Evolutionary conservation across 768 basidiomycete genomes (phyloP).

Genomic region (Boletus insuetus): DNA sequence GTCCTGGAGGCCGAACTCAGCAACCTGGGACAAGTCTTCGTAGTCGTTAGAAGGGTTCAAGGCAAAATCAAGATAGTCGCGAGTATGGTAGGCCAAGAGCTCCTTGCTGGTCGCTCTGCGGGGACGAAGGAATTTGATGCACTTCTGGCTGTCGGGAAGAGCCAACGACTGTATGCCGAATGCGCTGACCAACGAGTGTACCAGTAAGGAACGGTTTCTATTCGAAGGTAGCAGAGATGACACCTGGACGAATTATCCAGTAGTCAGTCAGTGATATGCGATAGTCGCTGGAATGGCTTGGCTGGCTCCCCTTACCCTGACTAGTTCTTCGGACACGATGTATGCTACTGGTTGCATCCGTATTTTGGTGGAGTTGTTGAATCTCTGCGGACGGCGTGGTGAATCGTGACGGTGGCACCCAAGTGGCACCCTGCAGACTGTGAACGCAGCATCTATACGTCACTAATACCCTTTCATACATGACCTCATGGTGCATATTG

Average conservation of each 20-base stretch:
- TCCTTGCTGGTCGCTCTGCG: slow-evolving; percentile 52
- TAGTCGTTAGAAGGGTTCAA: slow-evolving; percentile 36
- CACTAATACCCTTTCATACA: neutral
- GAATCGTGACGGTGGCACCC: too few species aligned
- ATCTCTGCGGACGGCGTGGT: too few species aligned
- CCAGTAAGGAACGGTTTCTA: slow-evolving; percentile 57
- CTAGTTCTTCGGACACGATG: slow-evolving; percentile 56
- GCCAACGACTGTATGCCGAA: slow-evolving; percentile 45
- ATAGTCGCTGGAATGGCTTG: neutral
- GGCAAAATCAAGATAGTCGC: slow-evolving; percentile 65
- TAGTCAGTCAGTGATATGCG: neutral
- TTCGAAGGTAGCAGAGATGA: slow-evolving; percentile 69
- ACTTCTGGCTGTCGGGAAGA: slow-evolving; percentile 20
- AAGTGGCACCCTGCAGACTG: too few species aligned
- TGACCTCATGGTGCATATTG: too few species aligned
- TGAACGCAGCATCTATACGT: neutral
- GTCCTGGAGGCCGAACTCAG: slow-evolving; percentile 60
- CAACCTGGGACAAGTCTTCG: slow-evolving; percentile 13
- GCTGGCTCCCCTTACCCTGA: slow-evolving; percentile 37
- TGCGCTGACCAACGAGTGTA: slow-evolving; percentile 59
- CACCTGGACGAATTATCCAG: slow-evolving; percentile 26
- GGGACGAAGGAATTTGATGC: slow-evolving; percentile 50
- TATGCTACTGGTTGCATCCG: slow-evolving; percentile 39
- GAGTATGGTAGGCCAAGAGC: slow-evolving; percentile 65
- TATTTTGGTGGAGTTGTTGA: neutral